phyloP scores from a whole-genome alignment of 805 yeast genomes.

The Kuraishia floccosa region DNA sequence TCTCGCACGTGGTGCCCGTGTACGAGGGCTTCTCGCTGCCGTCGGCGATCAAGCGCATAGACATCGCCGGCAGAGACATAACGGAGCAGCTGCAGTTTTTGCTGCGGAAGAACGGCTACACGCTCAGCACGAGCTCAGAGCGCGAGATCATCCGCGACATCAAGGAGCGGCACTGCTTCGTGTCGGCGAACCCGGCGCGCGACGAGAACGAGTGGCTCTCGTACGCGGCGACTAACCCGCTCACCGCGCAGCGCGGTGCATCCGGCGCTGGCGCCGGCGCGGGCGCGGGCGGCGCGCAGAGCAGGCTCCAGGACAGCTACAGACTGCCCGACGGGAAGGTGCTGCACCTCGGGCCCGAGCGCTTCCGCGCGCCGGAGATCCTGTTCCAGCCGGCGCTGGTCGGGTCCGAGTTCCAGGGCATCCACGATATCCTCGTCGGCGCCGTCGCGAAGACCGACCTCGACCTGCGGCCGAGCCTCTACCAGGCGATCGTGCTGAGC shows the following conservation, averaged over 20 bases:
- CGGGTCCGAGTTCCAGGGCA: conserved; percentile 65
- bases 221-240: conserved; percentile 3
- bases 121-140: conserved; percentile 63
- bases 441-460: conserved; percentile 65
- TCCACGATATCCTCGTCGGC: conserved; percentile 52
- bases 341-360: conserved; percentile 50
- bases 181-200: conserved; percentile 33
- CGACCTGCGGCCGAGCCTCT: conserved; percentile 62
- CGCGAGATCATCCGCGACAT: conserved; percentile 68
- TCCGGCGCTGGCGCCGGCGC: conserved; percentile 7
- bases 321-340: conserved; percentile 79
- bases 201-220: conserved; percentile 7
- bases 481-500: conserved; percentile 62
- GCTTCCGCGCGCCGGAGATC: conserved; percentile 71
- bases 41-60: conserved; percentile 59
- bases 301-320: conserved; percentile 29
- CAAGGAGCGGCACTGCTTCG: conserved; percentile 65
- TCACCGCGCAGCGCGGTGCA: conserved; percentile 3
- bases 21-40: conserved; percentile 81
- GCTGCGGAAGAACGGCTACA: conserved; percentile 55
- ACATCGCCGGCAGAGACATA: conserved; percentile 79
- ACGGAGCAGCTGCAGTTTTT: conserved; percentile 65
- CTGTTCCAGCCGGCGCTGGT: conserved; percentile 68
- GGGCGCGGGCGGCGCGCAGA: conserved; percentile 5
- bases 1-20: conserved; percentile 77